These are phyloP conservation scores for Afroboletus lepidellus DNA, from an alignment of 1,284 basidiomycete genomes.

Conservation along the genomic window DNA sequence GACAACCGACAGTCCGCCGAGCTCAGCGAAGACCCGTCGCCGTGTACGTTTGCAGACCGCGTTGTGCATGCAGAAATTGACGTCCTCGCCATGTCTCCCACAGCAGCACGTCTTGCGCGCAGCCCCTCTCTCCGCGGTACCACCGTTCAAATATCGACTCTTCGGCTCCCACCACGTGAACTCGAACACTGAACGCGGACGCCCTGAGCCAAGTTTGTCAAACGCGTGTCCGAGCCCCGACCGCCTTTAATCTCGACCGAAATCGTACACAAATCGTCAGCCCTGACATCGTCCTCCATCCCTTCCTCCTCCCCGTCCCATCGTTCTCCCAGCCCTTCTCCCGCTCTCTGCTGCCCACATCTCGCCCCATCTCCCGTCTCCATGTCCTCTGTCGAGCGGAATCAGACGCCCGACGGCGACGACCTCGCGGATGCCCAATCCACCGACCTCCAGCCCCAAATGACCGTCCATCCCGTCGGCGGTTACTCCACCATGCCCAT, in stretches of 20 bases:
- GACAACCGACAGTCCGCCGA: conserved; percentile 36
- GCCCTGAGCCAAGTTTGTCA: conserved; percentile 37
- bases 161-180: conserved; percentile 38
- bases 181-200: conserved; percentile 29
- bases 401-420: conserved; percentile 39
- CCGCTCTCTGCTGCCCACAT: conserved; percentile 4
- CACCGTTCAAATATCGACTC: conserved; percentile 23
- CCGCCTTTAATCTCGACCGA: conserved; percentile 33
- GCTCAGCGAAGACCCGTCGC: conserved; percentile 34
- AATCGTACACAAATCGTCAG: conserved; percentile 33
- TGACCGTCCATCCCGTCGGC: conserved; percentile 50
- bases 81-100: conserved; percentile 27
- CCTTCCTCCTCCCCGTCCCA: conserved; percentile 6
- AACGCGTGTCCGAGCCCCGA: conserved; percentile 37
- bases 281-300: conserved; percentile 22
- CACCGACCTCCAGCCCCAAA: conserved; percentile 46
- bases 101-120: conserved; percentile 9
- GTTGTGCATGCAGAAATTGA: conserved; percentile 22
- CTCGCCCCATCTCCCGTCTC: conserved; percentile 14
- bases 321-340: conserved; percentile 7
- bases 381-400: conserved; percentile 36
- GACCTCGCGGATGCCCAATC: conserved; percentile 36
- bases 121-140: conserved; percentile 18
- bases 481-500: conserved; percentile 55
- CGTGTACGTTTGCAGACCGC: conserved; percentile 26